These are phyloP conservation scores for Glebionis coronaria DNA, from an alignment of 129 eudicot genomes.

Conservation along the genomic window DNA sequence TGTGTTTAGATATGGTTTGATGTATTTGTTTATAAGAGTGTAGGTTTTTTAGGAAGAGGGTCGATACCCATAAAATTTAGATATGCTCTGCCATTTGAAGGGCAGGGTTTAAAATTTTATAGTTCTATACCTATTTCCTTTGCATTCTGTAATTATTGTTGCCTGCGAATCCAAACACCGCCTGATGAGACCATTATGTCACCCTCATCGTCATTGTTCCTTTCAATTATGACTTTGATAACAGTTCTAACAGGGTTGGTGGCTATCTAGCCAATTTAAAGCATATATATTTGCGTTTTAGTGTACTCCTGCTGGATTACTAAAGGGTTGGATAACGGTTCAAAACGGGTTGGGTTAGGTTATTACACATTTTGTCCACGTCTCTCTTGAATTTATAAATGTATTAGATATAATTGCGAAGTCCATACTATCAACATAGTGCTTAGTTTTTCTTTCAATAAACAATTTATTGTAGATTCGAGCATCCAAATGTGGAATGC, in stretches of 20 bases:
- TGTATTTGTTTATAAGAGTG: no score
- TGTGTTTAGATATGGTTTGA: no score
- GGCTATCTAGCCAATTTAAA: background rate
- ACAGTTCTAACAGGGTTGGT: background rate
- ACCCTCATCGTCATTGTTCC: background rate
- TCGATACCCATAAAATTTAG: no score
- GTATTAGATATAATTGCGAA: background rate
- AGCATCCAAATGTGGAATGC: no score
- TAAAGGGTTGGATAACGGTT: background rate
- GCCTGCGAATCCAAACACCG: no score
- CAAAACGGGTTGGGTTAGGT: background rate
- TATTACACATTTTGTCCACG: no score
- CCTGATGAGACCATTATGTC: no score
- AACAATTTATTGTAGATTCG: background rate
- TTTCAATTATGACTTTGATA: background rate
- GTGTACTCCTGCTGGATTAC: background rate
- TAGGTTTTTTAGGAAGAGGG: no score
- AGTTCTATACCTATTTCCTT: no score
- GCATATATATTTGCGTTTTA: background rate
- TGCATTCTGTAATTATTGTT: no score
- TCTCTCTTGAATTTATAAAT: background rate
- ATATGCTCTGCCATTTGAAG: no score
- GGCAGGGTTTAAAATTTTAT: no score
- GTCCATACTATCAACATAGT: background rate
- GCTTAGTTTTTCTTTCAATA: background rate